Base-by-base conservation (phyloP, 352 stramenopile genomes). In the Hyaloperonospora brassicae region DNA sequence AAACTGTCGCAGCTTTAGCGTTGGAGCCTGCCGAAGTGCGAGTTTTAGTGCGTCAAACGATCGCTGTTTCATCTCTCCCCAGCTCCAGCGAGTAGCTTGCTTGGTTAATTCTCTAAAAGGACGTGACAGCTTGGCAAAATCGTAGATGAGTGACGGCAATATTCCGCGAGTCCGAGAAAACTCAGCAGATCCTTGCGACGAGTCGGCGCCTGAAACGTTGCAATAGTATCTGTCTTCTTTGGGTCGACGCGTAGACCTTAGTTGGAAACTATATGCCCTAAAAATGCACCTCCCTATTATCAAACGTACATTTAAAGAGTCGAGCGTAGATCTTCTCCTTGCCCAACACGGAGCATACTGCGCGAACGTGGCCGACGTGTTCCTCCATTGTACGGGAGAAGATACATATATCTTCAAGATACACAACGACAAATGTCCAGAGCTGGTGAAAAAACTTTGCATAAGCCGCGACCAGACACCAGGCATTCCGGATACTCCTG, bases 401-500 rank as follows among this genome's bases (percentile, higher is more conserved):
- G 2, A 59, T 24, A n/a, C 52, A 50, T n/a, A 53, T 59, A 14
- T 53, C 52, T 17, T 49, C 36, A 1, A 59, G 27, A 41, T 54
- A 49, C 11, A 54, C 52, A 1, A 59, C 44, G 13, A 53, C 34
- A 48, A 59, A 49, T 1, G 9, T 17, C 14, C 4, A 13, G 42
- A 11, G 23, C 43, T 11, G 3, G 34, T 10, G 21, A 52, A 52
- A 5, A 52, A 9, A 0, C 0, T 34, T 10, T 30, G 21, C 52
- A 59, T 52, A 34, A 52, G 21, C 10, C 34, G 34, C 5, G 43
- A 41, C 52, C 44, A 52, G 9, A 25, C 42, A 4, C 52, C 22
- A 10, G 52, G 44, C 52, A 52, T 59, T 9, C 34, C 52, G 2
- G 52, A 17, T 2, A 59, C 22, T 4, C 52, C 52, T 21, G 54